Evolutionary conservation across 208 protist species (phyloP), one percentile per base, ranked within the genome.

Genomic region (Spongospora subterranea): DNA sequence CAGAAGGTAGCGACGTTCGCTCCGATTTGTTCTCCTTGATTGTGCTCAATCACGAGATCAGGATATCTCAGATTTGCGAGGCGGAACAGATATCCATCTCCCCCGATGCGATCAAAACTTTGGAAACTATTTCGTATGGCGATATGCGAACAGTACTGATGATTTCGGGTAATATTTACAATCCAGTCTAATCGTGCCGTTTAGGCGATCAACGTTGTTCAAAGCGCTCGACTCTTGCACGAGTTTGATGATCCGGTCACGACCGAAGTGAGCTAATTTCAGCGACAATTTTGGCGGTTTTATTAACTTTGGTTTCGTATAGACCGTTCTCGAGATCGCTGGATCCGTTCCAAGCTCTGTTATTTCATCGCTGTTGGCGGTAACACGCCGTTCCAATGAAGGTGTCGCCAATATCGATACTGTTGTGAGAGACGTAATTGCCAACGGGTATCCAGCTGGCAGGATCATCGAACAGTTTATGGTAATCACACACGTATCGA

Each of bases 121-220:
- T 91, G 0, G 38, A 89, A 65, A 90, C 94, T 24, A 32, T 95
- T 40, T 93, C 95, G 0, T 92, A 98, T n/a, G 98, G 98, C 17
- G 98, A 99, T 94, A 94, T 99, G 93, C 96, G 98, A 32, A 99
- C 90, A 32, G 89, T 54, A 45, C 40, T n/a, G 11, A n/a, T 38
- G 45, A 0, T 45, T 32, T 88, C 45, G 43, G 13, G 50, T 29
- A 29, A 29, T 60, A 60, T 60, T 60, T 60, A n/a, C n/a, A 6
- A 60, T 60, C 24, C 6, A 60, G 24, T 60, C n/a, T 60, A 60
- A 60, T 29, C 50, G 13, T 24, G 24, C 24, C 24, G 6, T 24
- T 60, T 60, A 60, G 50, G 71, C 71, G 17, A 82, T 82, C n/a
- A 82, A 82, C n/a, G n/a, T 82, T 6, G 11, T 82, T 35, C 71